Conservation (phyloP, 345 rosid genomes). For the Brassica napus region DNA sequence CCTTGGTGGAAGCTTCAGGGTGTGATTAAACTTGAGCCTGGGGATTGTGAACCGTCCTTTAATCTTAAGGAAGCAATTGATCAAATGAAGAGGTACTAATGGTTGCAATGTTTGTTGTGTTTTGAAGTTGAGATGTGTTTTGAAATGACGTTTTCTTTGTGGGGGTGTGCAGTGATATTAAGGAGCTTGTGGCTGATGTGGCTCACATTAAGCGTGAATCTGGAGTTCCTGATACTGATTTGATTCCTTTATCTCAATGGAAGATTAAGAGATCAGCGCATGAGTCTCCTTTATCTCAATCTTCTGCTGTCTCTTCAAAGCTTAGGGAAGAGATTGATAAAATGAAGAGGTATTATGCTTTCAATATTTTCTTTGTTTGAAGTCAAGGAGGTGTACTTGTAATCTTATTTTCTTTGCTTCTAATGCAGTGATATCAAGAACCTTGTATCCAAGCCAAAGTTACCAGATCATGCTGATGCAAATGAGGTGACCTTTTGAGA, state of each 20-base stretch:
- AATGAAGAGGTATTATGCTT: constrained; percentile 50
- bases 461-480: constrained; percentile 48
- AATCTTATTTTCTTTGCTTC: constrained; percentile 12
- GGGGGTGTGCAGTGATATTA: constrained; percentile 54
- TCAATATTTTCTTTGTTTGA: neutral
- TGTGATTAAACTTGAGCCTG: constrained; percentile 4
- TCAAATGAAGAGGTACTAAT: constrained; percentile 55
- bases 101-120: neutral
- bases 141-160: constrained; percentile 14
- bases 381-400: neutral
- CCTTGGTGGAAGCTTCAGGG: constrained; percentile 56
- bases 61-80: constrained; percentile 58
- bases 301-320: constrained; percentile 41
- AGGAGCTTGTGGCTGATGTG: constrained; percentile 53
- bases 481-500: constrained; percentile 53
- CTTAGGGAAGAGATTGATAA: constrained; percentile 61
- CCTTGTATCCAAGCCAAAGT: constrained; percentile 51
- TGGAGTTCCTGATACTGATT: constrained; percentile 58
- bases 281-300: constrained; percentile 58
- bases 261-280: constrained; percentile 45
- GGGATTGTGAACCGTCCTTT: constrained; percentile 42
- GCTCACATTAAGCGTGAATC: constrained; percentile 59
- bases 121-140: no score
- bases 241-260: constrained; percentile 61
- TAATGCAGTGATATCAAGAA: constrained; percentile 60